phyloP scores from a whole-genome alignment of 1,139 yeast species.

The Taphrina wiesneri region DNA sequence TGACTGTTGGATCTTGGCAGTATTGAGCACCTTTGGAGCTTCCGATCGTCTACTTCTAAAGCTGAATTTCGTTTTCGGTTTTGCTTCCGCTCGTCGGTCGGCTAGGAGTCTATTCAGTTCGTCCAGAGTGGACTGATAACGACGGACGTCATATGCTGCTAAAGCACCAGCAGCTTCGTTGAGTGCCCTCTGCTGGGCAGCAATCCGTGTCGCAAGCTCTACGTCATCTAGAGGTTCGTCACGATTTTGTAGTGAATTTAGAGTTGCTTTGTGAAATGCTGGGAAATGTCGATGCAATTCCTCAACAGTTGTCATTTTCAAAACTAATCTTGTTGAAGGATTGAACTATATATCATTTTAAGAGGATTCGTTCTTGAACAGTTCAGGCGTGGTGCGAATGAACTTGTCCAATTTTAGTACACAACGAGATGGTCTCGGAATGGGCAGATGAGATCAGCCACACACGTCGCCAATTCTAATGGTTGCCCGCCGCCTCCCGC shows the following conservation, averaged over 20 bases:
- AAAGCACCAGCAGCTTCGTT: slow-evolving; percentile 9
- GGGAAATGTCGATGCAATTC: neutral
- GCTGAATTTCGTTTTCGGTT: slow-evolving; percentile 19
- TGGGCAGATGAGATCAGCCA: neutral
- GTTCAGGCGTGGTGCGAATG: too few relatives aligned
- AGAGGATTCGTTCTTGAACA: too few relatives aligned
- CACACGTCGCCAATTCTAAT: neutral
- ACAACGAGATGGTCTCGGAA: neutral
- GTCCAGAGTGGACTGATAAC: slow-evolving; percentile 13
- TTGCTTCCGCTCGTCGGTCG: neutral
- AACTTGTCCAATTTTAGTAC: too few relatives aligned
- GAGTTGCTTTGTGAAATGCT: neutral
- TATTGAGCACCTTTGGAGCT: too few relatives aligned
- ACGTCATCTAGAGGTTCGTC: neutral
- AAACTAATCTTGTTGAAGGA: neutral
- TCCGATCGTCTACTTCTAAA: neutral
- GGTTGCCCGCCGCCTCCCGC: neutral
- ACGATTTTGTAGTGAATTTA: neutral
- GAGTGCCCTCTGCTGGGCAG: slow-evolving; percentile 15
- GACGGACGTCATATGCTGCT: slow-evolving; percentile 16
- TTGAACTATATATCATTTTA: neutral
- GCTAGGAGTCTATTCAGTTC: neutral
- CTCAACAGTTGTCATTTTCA: neutral
- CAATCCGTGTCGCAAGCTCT: neutral
- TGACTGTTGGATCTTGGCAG: neutral